phyloP scores from a whole-genome alignment of 148 eudicot species.

The Suaeda aralocaspica region DNA sequence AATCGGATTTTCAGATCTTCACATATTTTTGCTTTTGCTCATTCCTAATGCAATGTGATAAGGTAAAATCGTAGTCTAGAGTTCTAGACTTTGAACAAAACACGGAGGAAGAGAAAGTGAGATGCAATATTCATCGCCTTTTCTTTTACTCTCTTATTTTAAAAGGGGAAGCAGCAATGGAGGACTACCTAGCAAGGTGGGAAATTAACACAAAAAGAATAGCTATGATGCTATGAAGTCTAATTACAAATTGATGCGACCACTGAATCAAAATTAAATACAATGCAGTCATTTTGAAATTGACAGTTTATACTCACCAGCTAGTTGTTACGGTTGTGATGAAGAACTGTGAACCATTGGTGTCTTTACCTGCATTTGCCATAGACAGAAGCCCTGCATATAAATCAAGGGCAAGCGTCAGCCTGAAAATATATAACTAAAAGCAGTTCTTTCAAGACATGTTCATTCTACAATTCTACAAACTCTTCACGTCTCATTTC shows the following conservation, averaged over 20 bases:
- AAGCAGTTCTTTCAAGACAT: not conserved
- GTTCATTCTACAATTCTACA: too few relatives aligned
- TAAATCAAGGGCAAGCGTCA: not conserved
- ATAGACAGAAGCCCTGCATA: slow-evolving; percentile 76
- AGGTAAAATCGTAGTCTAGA: not conserved
- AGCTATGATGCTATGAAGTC: too few relatives aligned
- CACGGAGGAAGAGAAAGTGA: not conserved
- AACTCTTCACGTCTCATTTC: too few relatives aligned
- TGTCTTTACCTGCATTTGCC: slow-evolving; percentile 93
- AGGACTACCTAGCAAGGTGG: not conserved
- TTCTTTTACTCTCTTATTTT: not conserved
- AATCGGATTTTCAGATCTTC: too few relatives aligned
- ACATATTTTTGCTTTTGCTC: too few relatives aligned
- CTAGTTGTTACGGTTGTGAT: slow-evolving; percentile 92
- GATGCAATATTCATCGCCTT: not conserved
- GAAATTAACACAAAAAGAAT: too few relatives aligned
- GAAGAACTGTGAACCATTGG: slow-evolving; percentile 97
- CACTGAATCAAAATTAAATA: not conserved
- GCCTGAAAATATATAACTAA: not conserved
- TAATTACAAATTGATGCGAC: too few relatives aligned
- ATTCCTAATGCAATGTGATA: too few relatives aligned
- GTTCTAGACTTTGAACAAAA: not conserved
- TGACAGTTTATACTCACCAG: slow-evolving; percentile 44
- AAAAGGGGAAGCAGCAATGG: too few relatives aligned
- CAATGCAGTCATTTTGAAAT: not conserved